A percentile compares a stretch with the other conserved stretches of the same genome.
Evolutionary conservation across 2,329 filamentous ascomycete species (phyloP).

Genomic region (Botrytis tulipae): DNA sequence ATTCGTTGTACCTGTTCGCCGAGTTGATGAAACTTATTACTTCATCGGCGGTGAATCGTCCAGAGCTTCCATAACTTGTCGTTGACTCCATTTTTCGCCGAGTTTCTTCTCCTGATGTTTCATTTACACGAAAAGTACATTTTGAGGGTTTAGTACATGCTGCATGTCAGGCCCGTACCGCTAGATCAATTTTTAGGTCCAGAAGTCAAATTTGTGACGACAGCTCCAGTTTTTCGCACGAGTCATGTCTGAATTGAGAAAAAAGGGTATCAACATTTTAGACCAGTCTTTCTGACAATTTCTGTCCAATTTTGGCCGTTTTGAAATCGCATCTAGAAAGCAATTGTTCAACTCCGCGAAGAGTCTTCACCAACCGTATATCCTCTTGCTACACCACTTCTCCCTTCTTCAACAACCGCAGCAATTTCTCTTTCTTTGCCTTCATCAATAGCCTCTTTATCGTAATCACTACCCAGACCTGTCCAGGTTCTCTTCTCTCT

Average conservation of each 20-base stretch:
- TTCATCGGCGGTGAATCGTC: neutral
- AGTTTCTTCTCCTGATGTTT: slow-evolving; percentile 1
- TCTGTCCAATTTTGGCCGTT: neutral
- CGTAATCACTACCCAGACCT: slow-evolving; percentile 84
- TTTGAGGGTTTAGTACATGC: slow-evolving; percentile 10
- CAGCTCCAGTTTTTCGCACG: neutral
- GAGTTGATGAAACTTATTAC: slow-evolving; percentile 17
- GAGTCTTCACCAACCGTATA: slow-evolving; percentile 71
- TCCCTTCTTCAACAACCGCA: slow-evolving; percentile 80
- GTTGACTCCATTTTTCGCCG: slow-evolving; percentile 6
- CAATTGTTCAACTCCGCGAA: slow-evolving; percentile 24
- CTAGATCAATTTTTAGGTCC: neutral
- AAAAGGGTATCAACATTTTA: neutral
- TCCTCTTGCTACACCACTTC: slow-evolving; percentile 82
- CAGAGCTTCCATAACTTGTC: slow-evolving; percentile 1
- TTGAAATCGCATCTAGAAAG: neutral
- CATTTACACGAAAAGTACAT: neutral
- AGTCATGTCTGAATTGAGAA: neutral
- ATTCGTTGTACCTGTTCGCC: slow-evolving; percentile 18
- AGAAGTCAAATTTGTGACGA: neutral
- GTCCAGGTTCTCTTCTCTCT: slow-evolving; percentile 84
- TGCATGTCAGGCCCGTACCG: slow-evolving; percentile 8
- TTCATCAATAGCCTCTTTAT: slow-evolving; percentile 57
- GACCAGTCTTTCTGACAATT: neutral
- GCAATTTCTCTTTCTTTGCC: slow-evolving; percentile 36